phyloP scores from a whole-genome alignment of 2,329 filamentous ascomycete genomes.

The Penicillium sp. region DNA sequence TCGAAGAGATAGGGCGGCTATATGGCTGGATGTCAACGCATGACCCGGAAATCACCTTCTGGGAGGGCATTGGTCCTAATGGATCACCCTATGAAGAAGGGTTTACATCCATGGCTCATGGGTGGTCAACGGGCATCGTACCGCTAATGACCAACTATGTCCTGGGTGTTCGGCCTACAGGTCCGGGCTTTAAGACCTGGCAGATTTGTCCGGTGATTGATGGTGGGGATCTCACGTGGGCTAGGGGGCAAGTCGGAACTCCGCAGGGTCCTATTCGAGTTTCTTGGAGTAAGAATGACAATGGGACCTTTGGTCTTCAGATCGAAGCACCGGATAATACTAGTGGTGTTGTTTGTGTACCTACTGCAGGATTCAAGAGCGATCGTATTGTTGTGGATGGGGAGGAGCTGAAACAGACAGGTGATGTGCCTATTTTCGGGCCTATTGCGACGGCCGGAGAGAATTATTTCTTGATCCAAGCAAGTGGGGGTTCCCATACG shows the following conservation, averaged over 20 bases:
- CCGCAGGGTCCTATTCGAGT: constrained; percentile 42
- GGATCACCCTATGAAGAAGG: constrained; percentile 48
- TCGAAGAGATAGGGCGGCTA: constrained; percentile 50
- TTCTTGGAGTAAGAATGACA: constrained; percentile 34
- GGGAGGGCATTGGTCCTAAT: constrained; percentile 52
- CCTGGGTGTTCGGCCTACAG: constrained; percentile 48
- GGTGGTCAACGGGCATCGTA: constrained; percentile 55
- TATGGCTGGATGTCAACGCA: constrained; percentile 54
- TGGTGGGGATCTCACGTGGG: constrained; percentile 40
- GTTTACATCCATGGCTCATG: constrained; percentile 54
- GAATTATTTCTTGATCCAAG: background rate
- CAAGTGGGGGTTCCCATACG: background rate
- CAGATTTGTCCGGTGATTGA: constrained; percentile 39
- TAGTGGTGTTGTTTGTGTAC: constrained; percentile 10
- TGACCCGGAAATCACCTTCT: constrained; percentile 52
- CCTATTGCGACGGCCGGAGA: background rate
- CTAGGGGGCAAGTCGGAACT: constrained; percentile 47
- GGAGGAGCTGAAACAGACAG: background rate
- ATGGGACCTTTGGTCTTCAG: constrained; percentile 1
- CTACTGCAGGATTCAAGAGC: background rate
- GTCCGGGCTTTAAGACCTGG: constrained; percentile 48
- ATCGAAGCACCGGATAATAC: constrained; percentile 4
- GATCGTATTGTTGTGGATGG: background rate
- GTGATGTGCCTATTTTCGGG: background rate
- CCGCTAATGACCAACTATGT: constrained; percentile 50